Evolutionary conservation across 78 protist species (phyloP).

Genomic region (Anaeramoeba flamelloides): DNA sequence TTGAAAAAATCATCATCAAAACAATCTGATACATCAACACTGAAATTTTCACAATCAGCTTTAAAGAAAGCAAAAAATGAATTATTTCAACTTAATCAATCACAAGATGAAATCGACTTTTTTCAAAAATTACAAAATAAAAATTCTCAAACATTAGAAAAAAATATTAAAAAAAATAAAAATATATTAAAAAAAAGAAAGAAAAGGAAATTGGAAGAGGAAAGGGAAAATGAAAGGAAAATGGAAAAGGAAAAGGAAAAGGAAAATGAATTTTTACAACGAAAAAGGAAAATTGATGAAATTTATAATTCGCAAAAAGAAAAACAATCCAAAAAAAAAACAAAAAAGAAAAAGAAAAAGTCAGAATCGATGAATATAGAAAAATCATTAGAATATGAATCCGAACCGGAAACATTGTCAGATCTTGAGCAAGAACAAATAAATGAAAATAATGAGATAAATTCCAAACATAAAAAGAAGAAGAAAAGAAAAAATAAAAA

Average conservation of each 20-base stretch:
- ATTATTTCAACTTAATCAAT: background rate
- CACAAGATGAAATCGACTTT: background rate
- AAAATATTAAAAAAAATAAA: no score
- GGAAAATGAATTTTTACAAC: background rate
- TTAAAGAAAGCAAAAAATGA: background rate
- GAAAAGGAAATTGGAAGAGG: background rate
- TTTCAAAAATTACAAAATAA: background rate
- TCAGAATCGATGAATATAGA: background rate
- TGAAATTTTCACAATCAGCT: no score
- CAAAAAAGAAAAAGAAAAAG: background rate
- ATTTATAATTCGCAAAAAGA: background rate
- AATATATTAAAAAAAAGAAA: background rate
- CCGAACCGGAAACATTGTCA: background rate
- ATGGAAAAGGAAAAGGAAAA: background rate
- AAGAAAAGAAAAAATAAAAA: background rate
- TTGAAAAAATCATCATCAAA: background rate
- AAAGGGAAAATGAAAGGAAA: background rate
- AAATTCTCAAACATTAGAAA: no score
- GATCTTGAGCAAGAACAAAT: background rate
- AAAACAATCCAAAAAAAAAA: background rate
- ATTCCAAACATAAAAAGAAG: background rate
- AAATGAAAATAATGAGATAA: background rate
- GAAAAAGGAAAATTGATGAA: background rate
- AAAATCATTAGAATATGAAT: background rate
- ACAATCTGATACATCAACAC: no score